These are phyloP conservation scores for Ogataea hybrid DNA, from an alignment of 1,139 yeast species.

Conservation along the genomic window DNA sequence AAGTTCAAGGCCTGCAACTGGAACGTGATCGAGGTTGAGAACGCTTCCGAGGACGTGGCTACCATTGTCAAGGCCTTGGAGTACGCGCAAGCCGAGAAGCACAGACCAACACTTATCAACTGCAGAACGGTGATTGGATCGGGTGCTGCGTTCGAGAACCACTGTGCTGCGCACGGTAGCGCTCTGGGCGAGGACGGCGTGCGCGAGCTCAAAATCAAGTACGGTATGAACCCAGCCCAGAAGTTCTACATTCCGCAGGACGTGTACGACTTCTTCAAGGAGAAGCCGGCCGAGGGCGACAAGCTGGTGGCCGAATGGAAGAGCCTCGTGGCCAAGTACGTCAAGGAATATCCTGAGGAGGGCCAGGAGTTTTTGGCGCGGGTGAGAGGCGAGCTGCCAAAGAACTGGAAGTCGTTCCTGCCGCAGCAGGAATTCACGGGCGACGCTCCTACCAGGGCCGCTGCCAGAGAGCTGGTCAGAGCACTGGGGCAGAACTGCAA, in stretches of 20 bases:
- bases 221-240: constrained; percentile 88
- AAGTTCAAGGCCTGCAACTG: constrained; percentile 95
- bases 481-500: constrained; percentile 70
- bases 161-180: constrained; percentile 94
- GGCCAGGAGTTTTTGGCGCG: constrained; percentile 85
- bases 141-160: constrained; percentile 86
- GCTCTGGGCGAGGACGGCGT: constrained; percentile 95
- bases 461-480: constrained; percentile 95
- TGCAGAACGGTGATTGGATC: constrained; percentile 90
- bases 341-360: constrained; percentile 68
- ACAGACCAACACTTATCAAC: constrained; percentile 78
- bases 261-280: constrained; percentile 69
- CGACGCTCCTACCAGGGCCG: constrained; percentile 69
- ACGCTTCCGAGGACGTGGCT: constrained; percentile 79
- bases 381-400: constrained; percentile 77
- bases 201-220: constrained; percentile 77
- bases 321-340: constrained; percentile 56
- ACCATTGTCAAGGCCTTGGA: constrained; percentile 74
- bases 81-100: constrained; percentile 50
- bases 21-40: constrained; percentile 76
- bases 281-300: constrained; percentile 60
- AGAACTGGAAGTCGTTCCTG: constrained; percentile 75
- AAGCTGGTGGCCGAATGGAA: constrained; percentile 76
- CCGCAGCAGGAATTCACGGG: constrained; percentile 71
- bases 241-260: constrained; percentile 79